phyloP scores from a whole-genome alignment of 768 basidiomycete species.

The Psilocybe subaeruginosa region DNA sequence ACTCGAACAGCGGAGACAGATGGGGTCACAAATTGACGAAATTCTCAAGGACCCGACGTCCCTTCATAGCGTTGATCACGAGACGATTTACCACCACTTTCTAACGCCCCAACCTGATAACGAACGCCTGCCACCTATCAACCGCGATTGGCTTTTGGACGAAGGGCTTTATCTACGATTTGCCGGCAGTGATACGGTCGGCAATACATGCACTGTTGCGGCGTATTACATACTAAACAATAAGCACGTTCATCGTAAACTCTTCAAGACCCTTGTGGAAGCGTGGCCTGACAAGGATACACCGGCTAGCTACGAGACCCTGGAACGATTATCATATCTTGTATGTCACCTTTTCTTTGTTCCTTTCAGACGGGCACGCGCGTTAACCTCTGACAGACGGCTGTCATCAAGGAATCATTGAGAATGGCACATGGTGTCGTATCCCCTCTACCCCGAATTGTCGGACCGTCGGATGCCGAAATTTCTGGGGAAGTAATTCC shows the following conservation, averaged over 20 bases:
- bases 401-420: constrained; percentile 50
- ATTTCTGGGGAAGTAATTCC: constrained; percentile 41
- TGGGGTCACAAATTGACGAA: constrained; percentile 38
- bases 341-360: constrained; percentile 27
- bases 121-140: constrained; percentile 31
- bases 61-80: constrained; percentile 33
- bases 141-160: constrained; percentile 37
- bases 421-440: constrained; percentile 43
- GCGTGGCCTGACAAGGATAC: constrained; percentile 44
- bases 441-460: constrained; percentile 40
- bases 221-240: constrained; percentile 37
- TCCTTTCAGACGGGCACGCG: background rate
- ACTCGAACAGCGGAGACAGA: constrained; percentile 33
- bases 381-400: constrained; percentile 33
- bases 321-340: constrained; percentile 52
- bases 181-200: constrained; percentile 49
- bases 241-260: constrained; percentile 26
- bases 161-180: constrained; percentile 39
- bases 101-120: constrained; percentile 34
- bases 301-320: constrained; percentile 31
- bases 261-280: constrained; percentile 34
- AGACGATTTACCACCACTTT: constrained; percentile 41
- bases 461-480: constrained; percentile 32
- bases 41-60: constrained; percentile 35
- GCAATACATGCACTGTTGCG: constrained; percentile 39